Evolutionary conservation across 768 basidiomycete species (phyloP), one percentile per base, ranked within the genome.

Genomic region (Suillus subalutaceus): DNA sequence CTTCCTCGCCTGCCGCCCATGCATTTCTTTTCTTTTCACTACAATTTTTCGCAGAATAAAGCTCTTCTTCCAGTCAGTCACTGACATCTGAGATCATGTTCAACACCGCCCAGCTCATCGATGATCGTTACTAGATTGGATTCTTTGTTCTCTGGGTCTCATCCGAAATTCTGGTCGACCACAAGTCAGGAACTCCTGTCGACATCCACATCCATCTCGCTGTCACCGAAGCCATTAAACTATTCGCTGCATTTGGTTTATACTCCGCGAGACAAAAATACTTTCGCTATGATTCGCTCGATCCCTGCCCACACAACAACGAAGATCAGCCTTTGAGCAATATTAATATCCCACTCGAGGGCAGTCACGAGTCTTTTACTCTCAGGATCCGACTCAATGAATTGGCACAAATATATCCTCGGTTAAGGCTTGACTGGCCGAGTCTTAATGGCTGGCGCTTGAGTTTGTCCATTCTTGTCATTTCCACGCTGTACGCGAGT

Each of bases 221-320:
- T 60, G 57, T 66, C 41, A 71, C 41, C 9, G 71, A 78, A 59
- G 56, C 70, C 23, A 20, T 52, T 59, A 76, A 76, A 56, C 61
- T 65, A 10, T 15, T 64, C 3, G 15, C 72, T 56, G 73, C 67
- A 37, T 37, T 74, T 2, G 66, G 20, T 40, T 26, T 69, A 15
- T 75, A 71, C 71, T 57, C 68, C 18, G 37, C 61, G 38, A 55
- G 40, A 40, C 43, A 50, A 62, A 63, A 32, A 38, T 41, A 69
- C 35, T 68, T 46, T 12, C 37, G 52, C 43, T 43, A 18, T 26
- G 55, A 30, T 63, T 43, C 56, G 26, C 18, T 40, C 32, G 37
- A 35, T 58, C 23, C 38, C 50, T 40, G 37, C 41, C 3, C 53
- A 59, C 61, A n/a, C 35, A 32, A 41, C 60, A 59, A 30, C 46